Base-by-base conservation (phyloP, 1,139 yeast genomes). In the Ogataea hybrid region DNA sequence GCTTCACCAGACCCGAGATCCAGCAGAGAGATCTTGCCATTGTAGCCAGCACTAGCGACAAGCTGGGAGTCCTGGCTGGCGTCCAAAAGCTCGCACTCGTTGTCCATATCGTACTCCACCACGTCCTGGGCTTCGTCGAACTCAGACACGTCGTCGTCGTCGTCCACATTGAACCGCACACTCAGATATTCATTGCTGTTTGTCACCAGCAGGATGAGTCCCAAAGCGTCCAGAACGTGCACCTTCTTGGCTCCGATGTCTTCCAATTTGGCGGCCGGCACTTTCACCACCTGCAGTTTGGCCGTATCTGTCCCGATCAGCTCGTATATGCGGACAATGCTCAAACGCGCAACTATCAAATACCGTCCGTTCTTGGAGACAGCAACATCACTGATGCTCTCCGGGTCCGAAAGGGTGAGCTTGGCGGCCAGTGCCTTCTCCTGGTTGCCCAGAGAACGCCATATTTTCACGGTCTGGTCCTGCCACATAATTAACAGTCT, bases 391-490 rank as follows among this genome's bases (percentile, higher is more conserved):
- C 90, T 71, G 37, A 92, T 81, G 63, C 86, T 85, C 53, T 88
- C 97, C 37, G 87, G 95, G 52, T 83, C 95, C 32, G 80, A 71
- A 46, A 88, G 66, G 1, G 75, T 70, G 53, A 89, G 61, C 60
- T 85, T 86, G 38, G 84, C 70, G 10, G 86, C 80, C 43, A 88
- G 64, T 47, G 74, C 74, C 43, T 62, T 52, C 31, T 61, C 46
- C 34, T 51, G 59, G 35, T 52, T 56, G 11, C 43, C 48, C 25
- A 39, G 43, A 12, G 88, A 59, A 49, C 65, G 71, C 98, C 98
- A 92, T 16, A 92, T 71, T 60, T 88, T 89, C 34, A 90, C 76
- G 2, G 75, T 71, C 58, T 86, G 92, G 51, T 84, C 95, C 56
- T 81, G 84, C 94, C 95, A 90, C 74, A 84, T 73, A 16, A 79